Evolutionary conservation across 352 stramenopile species (phyloP).

Genomic region (Pythium dissimile): DNA sequence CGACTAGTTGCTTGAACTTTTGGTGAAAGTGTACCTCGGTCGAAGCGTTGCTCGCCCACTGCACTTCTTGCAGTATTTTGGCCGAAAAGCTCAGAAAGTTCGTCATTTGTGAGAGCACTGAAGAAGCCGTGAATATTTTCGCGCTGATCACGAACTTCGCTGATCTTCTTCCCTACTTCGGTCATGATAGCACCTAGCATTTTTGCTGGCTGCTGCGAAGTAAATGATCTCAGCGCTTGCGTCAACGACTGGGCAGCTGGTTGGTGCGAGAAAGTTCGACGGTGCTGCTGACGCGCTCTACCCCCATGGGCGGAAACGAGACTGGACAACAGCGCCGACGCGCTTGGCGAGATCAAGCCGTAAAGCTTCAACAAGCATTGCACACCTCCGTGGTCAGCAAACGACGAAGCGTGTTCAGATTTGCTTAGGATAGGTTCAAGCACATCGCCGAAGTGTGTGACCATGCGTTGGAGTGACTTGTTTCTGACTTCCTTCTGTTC

Average conservation of each 20-base stretch:
- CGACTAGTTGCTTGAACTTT: conserved; percentile 50
- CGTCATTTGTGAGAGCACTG: conserved; percentile 52
- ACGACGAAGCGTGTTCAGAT: conserved; percentile 90
- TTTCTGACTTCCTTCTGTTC: background rate
- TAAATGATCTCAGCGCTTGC: conserved; percentile 85
- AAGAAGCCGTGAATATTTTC: conserved; percentile 55
- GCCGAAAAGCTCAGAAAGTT: conserved; percentile 43
- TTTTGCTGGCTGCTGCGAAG: conserved; percentile 81
- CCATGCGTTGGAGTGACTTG: conserved; percentile 55
- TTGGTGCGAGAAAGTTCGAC: conserved; percentile 67
- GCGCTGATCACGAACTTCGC: conserved; percentile 35
- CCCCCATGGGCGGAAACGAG: conserved; percentile 21
- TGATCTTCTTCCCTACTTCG: conserved; percentile 55
- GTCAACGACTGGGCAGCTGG: conserved; percentile 87
- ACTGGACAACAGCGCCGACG: conserved; percentile 74
- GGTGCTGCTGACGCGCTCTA: background rate
- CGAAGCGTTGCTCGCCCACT: background rate
- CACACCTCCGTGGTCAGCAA: conserved; percentile 90
- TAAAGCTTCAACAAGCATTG: conserved; percentile 88
- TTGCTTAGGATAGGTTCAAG: conserved; percentile 94
- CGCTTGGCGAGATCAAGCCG: conserved; percentile 80
- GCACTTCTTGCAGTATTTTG: conserved; percentile 1
- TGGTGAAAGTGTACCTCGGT: conserved; percentile 3
- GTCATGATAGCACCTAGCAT: conserved; percentile 68
- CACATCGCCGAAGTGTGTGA: conserved; percentile 87